These are phyloP conservation scores for Plasmodium berghei DNA, from an alignment of 169 alveolate species.

Conservation along the genomic window DNA sequence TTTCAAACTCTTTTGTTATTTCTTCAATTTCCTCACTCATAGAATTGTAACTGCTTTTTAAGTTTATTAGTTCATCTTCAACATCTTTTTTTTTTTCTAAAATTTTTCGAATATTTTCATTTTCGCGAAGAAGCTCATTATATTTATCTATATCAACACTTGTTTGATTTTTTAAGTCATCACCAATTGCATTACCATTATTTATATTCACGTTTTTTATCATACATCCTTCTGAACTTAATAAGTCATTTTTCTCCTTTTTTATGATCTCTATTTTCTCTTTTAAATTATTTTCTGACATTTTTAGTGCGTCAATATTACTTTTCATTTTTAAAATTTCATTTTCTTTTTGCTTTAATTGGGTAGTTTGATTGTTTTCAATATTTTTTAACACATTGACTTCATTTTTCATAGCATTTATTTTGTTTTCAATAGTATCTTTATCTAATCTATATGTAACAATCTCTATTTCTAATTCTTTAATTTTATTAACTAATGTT, in stretches of 20 bases:
- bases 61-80: constrained; percentile 18
- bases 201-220: neutral
- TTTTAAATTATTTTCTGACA: constrained; percentile 18
- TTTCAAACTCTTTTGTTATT: constrained; percentile 69
- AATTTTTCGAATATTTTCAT: neutral
- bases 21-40: constrained; percentile 72
- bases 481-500: constrained; percentile 14
- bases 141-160: neutral
- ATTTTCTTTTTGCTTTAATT: constrained; percentile 48
- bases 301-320: constrained; percentile 20
- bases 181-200: neutral
- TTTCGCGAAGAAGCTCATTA: constrained; percentile 14
- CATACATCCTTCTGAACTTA: neutral
- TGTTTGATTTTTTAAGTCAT: neutral
- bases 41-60: constrained; percentile 31
- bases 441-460: constrained; percentile 27
- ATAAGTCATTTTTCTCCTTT: neutral
- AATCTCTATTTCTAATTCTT: constrained; percentile 37
- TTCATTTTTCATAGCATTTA: constrained; percentile 35
- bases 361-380: constrained; percentile 35
- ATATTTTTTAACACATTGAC: constrained; percentile 21
- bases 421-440: constrained; percentile 24
- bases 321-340: constrained; percentile 35
- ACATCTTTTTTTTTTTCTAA: constrained; percentile 54
- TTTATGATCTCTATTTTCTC: constrained; percentile 8